Conservation (phyloP, 2,329 filamentous ascomycete genomes). For the Alternaria triticina region DNA sequence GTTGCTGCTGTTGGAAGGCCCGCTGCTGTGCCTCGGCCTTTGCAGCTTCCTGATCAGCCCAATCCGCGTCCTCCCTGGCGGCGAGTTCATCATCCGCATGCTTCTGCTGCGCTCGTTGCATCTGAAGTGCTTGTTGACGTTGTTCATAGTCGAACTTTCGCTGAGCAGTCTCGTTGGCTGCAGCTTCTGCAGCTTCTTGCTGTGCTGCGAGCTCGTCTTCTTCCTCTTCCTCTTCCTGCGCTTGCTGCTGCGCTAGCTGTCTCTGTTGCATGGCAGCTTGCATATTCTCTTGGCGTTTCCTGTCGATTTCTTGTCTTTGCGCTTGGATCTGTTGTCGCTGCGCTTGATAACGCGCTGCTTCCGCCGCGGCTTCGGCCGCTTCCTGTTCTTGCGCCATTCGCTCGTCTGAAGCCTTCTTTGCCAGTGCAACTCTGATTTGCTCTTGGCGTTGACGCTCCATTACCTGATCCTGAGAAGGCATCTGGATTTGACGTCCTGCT, state of each 20-base stretch:
- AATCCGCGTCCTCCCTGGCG: background rate
- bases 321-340: background rate
- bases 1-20: background rate
- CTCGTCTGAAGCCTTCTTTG: background rate
- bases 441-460: background rate
- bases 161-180: background rate
- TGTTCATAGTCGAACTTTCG: background rate
- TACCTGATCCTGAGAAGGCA: background rate
- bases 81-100: background rate
- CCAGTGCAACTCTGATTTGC: background rate
- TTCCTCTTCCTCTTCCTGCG: background rate
- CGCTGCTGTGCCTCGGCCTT: background rate
- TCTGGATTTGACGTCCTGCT: background rate
- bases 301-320: background rate
- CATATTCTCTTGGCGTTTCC: background rate
- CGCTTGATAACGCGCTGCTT: background rate
- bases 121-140: background rate
- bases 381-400: background rate
- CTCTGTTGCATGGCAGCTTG: background rate
- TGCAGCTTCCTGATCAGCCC: background rate
- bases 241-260: background rate
- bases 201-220: background rate
- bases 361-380: background rate
- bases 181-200: background rate
- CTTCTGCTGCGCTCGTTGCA: background rate